These are phyloP conservation scores for Neonectria coccinea DNA, from an alignment of 2,329 filamentous ascomycete genomes.

Conservation along the genomic window DNA sequence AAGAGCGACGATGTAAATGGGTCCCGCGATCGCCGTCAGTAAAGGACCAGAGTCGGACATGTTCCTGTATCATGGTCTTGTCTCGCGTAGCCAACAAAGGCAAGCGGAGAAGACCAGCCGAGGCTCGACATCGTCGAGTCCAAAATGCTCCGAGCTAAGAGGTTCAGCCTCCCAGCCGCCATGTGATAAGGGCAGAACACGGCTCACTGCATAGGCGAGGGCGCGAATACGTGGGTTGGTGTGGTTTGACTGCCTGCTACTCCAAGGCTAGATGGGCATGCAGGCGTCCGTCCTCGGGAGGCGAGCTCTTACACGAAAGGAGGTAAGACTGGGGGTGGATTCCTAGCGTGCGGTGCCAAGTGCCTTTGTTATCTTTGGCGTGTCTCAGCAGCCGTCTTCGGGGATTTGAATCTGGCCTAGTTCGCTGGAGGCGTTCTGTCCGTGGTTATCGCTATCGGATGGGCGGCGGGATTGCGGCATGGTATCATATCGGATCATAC, in stretches of 20 bases:
- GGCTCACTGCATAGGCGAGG: neutral
- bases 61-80: neutral
- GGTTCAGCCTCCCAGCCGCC: no score
- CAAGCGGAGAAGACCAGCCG: neutral
- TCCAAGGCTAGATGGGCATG: neutral
- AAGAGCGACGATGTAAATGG: neutral
- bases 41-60: neutral
- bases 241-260: neutral
- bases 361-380: neutral
- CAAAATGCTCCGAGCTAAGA: neutral
- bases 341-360: neutral
- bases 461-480: neutral
- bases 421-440: no score
- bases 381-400: neutral
- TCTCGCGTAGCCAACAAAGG: neutral
- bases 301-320: no score
- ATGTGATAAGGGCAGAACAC: neutral
- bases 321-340: no score
- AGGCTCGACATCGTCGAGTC: neutral
- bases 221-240: neutral
- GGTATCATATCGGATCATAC: neutral
- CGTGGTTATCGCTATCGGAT: neutral
- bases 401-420: no score
- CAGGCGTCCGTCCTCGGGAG: no score
- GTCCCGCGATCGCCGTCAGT: neutral